These are phyloP conservation scores for Xerocomellus dryophilus DNA, from an alignment of 768 basidiomycete species.

Conservation along the genomic window DNA sequence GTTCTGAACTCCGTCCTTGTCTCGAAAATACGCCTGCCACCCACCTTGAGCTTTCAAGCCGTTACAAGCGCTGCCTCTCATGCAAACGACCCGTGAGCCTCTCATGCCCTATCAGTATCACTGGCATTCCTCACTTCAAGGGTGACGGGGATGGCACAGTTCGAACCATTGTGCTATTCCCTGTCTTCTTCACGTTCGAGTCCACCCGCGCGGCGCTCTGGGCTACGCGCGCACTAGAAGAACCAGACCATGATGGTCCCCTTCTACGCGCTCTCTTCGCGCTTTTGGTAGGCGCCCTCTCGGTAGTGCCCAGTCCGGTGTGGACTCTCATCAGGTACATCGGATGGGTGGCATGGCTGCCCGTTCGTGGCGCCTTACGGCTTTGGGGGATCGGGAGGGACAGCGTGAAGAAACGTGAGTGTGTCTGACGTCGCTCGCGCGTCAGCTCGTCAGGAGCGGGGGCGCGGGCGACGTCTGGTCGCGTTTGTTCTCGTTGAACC, in stretches of 20 bases:
- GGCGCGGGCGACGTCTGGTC: neutral
- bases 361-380: slow-evolving; percentile 11
- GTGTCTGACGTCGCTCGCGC: neutral
- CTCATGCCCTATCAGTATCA: no score
- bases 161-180: slow-evolving; percentile 5
- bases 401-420: neutral
- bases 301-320: neutral
- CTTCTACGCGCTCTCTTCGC: slow-evolving; percentile 2
- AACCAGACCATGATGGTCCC: neutral
- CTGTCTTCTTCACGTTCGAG: slow-evolving; percentile 16
- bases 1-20: neutral
- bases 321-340: neutral
- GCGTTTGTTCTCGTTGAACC: neutral
- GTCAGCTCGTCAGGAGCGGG: no score
- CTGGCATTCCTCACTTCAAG: neutral
- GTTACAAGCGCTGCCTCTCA: neutral
- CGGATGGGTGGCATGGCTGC: neutral
- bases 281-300: neutral
- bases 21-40: neutral
- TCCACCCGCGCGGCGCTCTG: neutral
- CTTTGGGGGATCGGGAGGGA: slow-evolving; percentile 13
- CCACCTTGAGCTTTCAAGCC: neutral
- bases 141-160: slow-evolving; percentile 1
- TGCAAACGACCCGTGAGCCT: neutral
- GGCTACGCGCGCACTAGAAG: neutral